Base-by-base conservation (phyloP, 2,329 filamentous ascomycete genomes). In the Orbilia quercus region DNA sequence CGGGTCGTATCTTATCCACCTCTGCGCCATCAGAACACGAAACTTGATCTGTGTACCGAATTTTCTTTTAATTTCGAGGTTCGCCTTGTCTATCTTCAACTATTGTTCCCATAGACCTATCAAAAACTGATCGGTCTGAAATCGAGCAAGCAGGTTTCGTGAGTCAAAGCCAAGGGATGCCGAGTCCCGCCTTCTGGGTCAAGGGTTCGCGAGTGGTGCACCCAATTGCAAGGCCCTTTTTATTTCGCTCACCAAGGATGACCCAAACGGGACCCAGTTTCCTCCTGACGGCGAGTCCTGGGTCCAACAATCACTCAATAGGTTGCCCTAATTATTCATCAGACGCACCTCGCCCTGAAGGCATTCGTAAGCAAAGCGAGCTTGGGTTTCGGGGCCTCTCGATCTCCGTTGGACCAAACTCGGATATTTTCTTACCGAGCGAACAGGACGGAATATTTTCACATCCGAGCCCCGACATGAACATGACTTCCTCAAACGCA, bases 81-180 rank as follows among this genome's bases (percentile, higher is more conserved):
- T 51, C 58, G 58, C 47, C 58, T 44, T 53, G 58, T n/a, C n/a
- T n/a, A 34, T 51, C 38, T 62, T 50, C 28, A 28, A 16, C 14
- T 28, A 51, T 34, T 51, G 28, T 45, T 45, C 48, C 28, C 36
- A 40, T 40, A 40, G n/a, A 25, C 54, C 40, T 25, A 38, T 54
- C 31, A 31, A 23, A 40, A 14, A n/a, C n/a, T n/a, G n/a, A n/a
- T n/a, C n/a, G n/a, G n/a, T n/a, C n/a, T n/a, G 36, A 12, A 48
- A 50, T 42, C n/a, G 23, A 36, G 57, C n/a, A 57, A 60, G 50
- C 51, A 58, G 36, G 66, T 58, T 63, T 64, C 58, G 31, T 71
- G 66, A 71, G 66, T 71, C 66, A 62, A 70, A 57, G 47, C 54
- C 63, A 67, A 67, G 38, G 58, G 40, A 58, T 71, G 66, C 66